A percentile compares a stretch with the other conserved stretches of the same genome.
phyloP scores from a whole-genome alignment of 2,329 filamentous ascomycete species.

The Fonsecaea pugnacius region DNA sequence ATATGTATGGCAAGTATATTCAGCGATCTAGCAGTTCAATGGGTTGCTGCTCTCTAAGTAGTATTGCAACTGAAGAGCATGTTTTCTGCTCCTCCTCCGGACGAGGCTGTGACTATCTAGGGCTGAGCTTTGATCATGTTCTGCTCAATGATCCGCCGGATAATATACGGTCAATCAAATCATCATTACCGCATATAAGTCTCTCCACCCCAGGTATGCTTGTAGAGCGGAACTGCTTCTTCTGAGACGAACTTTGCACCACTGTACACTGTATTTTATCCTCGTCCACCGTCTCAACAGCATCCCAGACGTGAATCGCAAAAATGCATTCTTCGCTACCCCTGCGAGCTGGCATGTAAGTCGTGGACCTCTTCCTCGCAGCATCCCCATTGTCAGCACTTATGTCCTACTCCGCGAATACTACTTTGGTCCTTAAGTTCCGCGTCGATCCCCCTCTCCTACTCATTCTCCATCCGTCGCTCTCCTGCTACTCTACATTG shows the following conservation, averaged over 20 bases:
- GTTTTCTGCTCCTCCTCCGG: background rate
- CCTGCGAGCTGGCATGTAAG: conserved; percentile 25
- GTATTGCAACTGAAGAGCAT: background rate
- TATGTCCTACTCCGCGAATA: background rate
- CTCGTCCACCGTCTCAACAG: background rate
- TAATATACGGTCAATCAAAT: background rate
- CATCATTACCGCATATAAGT: background rate
- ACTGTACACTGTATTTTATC: background rate
- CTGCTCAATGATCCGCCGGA: background rate
- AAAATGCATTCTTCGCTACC: conserved; percentile 22
- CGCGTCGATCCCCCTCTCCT: background rate
- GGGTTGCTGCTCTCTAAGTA: no score
- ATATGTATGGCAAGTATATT: conserved; percentile 1
- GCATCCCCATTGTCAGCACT: background rate
- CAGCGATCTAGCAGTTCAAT: background rate
- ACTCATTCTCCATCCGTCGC: background rate
- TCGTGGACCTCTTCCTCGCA: background rate
- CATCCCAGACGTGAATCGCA: background rate
- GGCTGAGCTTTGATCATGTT: background rate
- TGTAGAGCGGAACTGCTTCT: background rate
- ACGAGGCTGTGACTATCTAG: background rate
- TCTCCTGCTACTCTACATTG: background rate
- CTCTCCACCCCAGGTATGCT: background rate
- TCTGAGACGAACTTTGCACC: background rate
- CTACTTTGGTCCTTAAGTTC: background rate